phyloP scores from a whole-genome alignment of 768 basidiomycete species.

The Mycena vulgaris region DNA sequence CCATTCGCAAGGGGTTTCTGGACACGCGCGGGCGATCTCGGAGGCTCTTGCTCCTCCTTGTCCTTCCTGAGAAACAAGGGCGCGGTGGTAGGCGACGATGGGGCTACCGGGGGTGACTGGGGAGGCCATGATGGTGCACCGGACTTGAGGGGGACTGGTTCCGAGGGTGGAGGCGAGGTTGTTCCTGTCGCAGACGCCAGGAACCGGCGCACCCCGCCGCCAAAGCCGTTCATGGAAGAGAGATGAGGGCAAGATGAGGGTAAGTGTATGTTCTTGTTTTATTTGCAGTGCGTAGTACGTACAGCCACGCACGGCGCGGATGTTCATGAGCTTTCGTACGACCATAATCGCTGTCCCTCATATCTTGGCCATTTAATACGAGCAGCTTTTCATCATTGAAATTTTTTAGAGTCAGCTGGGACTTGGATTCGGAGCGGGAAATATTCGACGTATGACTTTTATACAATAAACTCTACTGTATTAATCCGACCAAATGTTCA shows the following conservation, averaged over 20 bases:
- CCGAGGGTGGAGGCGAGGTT: conserved; percentile 42
- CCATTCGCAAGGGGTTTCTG: conserved; percentile 31
- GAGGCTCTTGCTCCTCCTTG: conserved; percentile 47
- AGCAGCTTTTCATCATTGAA: no score
- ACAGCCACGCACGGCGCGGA: no score
- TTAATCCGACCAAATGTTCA: no score
- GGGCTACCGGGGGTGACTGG: conserved; percentile 42
- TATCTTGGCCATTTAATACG: no score
- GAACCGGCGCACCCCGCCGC: conserved; percentile 38
- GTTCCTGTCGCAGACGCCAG: conserved; percentile 38
- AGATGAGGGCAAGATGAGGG: background rate
- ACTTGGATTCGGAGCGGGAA: no score
- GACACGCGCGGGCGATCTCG: conserved; percentile 27
- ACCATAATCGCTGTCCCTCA: no score
- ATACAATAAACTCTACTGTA: no score
- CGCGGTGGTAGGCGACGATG: conserved; percentile 53
- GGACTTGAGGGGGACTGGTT: conserved; percentile 64
- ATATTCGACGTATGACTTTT: no score
- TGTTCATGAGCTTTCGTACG: no score
- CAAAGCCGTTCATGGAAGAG: conserved; percentile 31
- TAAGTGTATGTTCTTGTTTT: background rate
- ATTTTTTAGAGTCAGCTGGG: no score
- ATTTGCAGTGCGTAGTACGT: no score
- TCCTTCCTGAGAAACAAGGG: conserved; percentile 71
- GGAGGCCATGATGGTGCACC: conserved; percentile 52